A percentile compares a stretch with the other conserved stretches of the same genome.
Evolutionary conservation across 2,329 filamentous ascomycete species (phyloP).

Genomic region (Colletotrichum caudatum): DNA sequence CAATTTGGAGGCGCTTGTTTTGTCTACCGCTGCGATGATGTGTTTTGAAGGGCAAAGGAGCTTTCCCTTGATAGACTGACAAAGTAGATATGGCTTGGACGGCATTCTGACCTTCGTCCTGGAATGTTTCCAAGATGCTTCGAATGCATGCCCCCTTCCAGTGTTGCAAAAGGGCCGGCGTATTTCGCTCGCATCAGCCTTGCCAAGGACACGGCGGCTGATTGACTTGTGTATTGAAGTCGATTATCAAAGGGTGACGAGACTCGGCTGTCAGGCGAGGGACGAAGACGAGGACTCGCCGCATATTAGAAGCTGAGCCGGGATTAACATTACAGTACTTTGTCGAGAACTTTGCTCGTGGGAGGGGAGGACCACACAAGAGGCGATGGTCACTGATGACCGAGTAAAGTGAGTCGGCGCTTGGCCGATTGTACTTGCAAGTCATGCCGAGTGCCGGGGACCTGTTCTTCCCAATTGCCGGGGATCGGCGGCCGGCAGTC

Average conservation of each 20-base stretch:
- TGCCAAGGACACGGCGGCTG: background rate
- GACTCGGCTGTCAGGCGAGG: no score
- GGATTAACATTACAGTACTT: background rate
- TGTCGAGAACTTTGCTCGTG: background rate
- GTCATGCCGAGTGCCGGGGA: background rate
- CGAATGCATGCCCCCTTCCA: background rate
- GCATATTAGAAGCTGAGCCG: background rate
- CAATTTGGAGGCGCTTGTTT: background rate
- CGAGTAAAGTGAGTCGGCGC: no score
- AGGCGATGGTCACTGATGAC: background rate
- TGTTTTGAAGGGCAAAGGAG: background rate
- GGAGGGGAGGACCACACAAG: background rate
- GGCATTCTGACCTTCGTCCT: background rate
- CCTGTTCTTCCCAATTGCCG: background rate
- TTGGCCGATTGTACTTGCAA: background rate
- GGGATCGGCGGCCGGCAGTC: conserved; percentile 35
- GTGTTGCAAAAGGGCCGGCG: background rate
- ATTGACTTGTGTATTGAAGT: background rate
- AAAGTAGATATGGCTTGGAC: background rate
- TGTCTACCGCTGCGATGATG: background rate
- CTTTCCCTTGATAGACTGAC: background rate
- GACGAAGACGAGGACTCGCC: background rate
- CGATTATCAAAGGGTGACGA: background rate
- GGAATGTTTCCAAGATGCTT: background rate
- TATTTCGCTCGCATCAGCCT: background rate